Evolutionary conservation across 1,284 basidiomycete genomes (phyloP).

Genomic region (Tetrapyrgos nigripes): DNA sequence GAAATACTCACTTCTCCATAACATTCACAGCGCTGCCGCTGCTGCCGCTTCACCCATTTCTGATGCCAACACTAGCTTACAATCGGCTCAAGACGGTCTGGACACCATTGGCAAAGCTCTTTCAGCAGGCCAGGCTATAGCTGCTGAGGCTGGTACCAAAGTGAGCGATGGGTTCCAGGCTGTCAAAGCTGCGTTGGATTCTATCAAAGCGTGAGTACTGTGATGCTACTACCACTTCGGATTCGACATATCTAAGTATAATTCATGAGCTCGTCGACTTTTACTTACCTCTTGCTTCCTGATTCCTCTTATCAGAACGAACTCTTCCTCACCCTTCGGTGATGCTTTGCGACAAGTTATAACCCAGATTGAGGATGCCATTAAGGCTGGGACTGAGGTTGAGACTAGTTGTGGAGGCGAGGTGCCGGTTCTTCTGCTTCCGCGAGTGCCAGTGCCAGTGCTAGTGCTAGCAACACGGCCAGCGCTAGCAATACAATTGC

Average conservation of each 20-base stretch:
- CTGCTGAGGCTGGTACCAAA: constrained; percentile 40
- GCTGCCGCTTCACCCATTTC: constrained; percentile 28
- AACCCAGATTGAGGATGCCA: constrained; percentile 25
- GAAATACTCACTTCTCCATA: background rate
- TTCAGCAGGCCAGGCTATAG: constrained; percentile 37
- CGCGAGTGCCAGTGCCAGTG: too few relatives aligned
- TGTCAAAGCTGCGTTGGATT: constrained; percentile 39
- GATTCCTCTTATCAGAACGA: background rate
- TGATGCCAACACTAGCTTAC: constrained; percentile 33
- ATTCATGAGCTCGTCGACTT: constrained; percentile 6
- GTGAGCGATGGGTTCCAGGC: constrained; percentile 36
- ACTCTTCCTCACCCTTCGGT: constrained; percentile 21
- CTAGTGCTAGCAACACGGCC: too few relatives aligned
- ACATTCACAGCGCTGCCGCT: constrained; percentile 30
- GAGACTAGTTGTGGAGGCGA: constrained; percentile 1
- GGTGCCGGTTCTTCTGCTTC: too few relatives aligned
- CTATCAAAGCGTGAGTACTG: constrained; percentile 42
- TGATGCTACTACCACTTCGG: too few relatives aligned
- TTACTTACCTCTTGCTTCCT: constrained; percentile 13
- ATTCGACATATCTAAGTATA: too few relatives aligned
- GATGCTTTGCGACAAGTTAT: constrained; percentile 21
- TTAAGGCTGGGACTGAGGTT: constrained; percentile 28
- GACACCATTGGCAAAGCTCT: constrained; percentile 38
- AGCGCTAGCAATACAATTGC: too few relatives aligned
- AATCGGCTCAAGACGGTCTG: constrained; percentile 37